Base-by-base conservation (phyloP, 192 early-diverging fungal species). In the Coemansia biformis region DNA sequence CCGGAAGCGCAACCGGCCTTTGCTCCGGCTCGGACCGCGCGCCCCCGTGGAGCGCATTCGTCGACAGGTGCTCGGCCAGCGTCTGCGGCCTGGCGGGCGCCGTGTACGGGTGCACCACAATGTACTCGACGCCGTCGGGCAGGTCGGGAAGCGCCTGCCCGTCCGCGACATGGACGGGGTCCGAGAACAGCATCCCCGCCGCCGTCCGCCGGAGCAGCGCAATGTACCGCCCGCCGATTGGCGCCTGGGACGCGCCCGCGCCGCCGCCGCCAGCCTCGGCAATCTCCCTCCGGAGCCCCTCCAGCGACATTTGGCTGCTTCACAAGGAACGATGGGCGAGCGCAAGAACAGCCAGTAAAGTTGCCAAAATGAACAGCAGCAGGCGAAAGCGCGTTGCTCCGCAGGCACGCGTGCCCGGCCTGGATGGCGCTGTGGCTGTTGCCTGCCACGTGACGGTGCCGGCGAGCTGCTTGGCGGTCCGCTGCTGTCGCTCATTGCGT, bases 71-170 rank as follows among this genome's bases (percentile, higher is more conserved):
- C 11, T 48, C 58, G 14, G 51, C 46, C 42, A 74, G 38, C 3
- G 57, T 58, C 9, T 48, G 46, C 0, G 54, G 7, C 41, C 42
- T 47, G 3, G 31, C 46, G 1, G 39, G 21, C 17, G 19, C 41
- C 23, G 43, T 38, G 1, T 52, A 57, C 30, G 70, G 70, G 18
- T 74, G 70, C 19, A 74, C 52, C 23, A 62, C 54, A 13, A 74
- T 54, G 47, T 66, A 74, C 26, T 74, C 54, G 31, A 74, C 50
- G 11, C 58, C 70, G 0, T 66, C 70, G 22, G 70, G 70, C 13
- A 66, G 49, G 5, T 66, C 70, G 4, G 70, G 70, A 5, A 74
- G 51, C 10, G 31, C 6, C 38, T 74, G 57, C 6, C 40, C 39
- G 16, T 43, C 23, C 8, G 63, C 40, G 24, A 66, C 51, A 21